phyloP scores from a whole-genome alignment of 2,329 filamentous ascomycete species.

The Ophiostoma tasmaniense region DNA sequence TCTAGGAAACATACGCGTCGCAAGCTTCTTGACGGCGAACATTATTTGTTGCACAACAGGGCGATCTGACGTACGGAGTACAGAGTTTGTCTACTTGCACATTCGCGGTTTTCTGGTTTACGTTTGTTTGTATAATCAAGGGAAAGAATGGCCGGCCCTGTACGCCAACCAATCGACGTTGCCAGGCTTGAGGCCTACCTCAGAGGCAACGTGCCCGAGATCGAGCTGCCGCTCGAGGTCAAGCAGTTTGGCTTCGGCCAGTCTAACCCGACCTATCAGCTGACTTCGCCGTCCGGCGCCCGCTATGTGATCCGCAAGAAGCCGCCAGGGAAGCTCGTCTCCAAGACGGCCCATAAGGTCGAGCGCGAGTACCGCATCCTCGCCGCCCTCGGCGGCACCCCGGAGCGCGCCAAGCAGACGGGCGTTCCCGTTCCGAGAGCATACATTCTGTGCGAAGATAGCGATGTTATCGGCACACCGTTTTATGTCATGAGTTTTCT shows the following conservation, averaged over 20 bases:
- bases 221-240: conserved; percentile 73
- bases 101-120: neutral
- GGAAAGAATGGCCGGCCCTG: conserved; percentile 65
- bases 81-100: neutral
- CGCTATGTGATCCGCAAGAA: conserved; percentile 95
- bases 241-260: conserved; percentile 98
- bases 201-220: conserved; percentile 65
- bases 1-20: neutral
- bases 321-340: conserved; percentile 87
- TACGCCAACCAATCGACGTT: conserved; percentile 86
- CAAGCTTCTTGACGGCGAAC: neutral
- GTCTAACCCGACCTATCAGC: conserved; percentile 92
- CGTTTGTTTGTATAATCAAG: neutral
- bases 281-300: conserved; percentile 60
- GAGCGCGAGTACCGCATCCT: conserved; percentile 93
- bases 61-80: neutral
- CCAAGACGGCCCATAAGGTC: conserved; percentile 89
- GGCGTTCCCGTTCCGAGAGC: conserved; percentile 80
- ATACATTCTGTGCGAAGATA: conserved; percentile 79
- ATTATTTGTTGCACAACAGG: neutral
- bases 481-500: conserved; percentile 98
- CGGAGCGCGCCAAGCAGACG: conserved; percentile 35
- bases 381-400: conserved; percentile 56
- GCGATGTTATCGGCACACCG: conserved; percentile 69
- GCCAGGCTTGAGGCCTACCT: conserved; percentile 73